Percentiles rank a stretch among this genome's conserved stretches.
These are phyloP conservation scores for Chrysanthemum seticuspe DNA, from an alignment of 129 eudicot genomes.

Conservation along the genomic window DNA sequence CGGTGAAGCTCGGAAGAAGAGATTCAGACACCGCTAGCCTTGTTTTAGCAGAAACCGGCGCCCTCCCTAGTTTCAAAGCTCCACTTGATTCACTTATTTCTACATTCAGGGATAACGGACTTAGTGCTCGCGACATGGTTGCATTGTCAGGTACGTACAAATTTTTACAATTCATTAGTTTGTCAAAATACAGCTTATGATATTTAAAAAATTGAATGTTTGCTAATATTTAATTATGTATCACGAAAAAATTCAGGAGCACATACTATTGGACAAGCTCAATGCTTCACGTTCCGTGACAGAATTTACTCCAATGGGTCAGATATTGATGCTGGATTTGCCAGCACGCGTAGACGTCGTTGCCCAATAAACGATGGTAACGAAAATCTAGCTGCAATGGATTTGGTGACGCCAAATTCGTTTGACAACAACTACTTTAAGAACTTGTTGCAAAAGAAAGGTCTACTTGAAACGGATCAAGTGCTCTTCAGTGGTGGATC, in stretches of 20 bases:
- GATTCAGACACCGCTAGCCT: slow-evolving; percentile 64
- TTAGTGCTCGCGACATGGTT: slow-evolving; percentile 62
- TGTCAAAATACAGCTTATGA: not conserved
- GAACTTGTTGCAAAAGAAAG: slow-evolving; percentile 49
- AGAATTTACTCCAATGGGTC: slow-evolving; percentile 64
- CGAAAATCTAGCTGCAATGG: slow-evolving; percentile 52
- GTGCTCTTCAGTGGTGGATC: slow-evolving; percentile 69
- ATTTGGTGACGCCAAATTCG: slow-evolving; percentile 40
- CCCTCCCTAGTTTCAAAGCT: slow-evolving; percentile 50
- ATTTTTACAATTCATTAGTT: not conserved
- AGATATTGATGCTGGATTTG: slow-evolving; percentile 49
- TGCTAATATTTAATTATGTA: not conserved
- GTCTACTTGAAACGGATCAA: slow-evolving; percentile 75
- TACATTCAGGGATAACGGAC: slow-evolving; percentile 45
- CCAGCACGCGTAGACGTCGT: slow-evolving; percentile 33
- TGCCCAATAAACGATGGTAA: slow-evolving; percentile 51
- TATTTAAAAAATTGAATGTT: not conserved
- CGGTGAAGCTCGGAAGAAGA: slow-evolving; percentile 61
- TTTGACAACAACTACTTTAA: slow-evolving; percentile 55
- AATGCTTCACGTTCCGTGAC: slow-evolving; percentile 53
- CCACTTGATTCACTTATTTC: slow-evolving; percentile 48
- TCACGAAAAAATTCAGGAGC: slow-evolving; percentile 35
- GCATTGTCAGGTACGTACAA: slow-evolving; percentile 61
- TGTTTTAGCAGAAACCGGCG: slow-evolving; percentile 39
- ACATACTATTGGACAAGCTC: slow-evolving; percentile 71